Base-by-base conservation (phyloP, 176 grass and related monocot species). In the Puya raimondii region DNA sequence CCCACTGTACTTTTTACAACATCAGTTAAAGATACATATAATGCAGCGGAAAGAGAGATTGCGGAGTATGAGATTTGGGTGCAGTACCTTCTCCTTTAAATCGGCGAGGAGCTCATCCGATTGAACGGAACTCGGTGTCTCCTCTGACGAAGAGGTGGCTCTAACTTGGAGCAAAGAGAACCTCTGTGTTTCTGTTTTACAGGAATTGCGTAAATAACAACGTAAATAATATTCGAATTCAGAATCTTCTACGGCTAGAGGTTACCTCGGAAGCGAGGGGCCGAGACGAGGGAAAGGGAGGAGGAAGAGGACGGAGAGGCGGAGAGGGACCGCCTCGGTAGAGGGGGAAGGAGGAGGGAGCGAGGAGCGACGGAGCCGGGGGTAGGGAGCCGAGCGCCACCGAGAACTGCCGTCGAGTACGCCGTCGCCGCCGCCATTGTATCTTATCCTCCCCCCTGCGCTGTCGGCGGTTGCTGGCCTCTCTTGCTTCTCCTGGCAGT, bases 21-120 rank as follows among this genome's bases (percentile, higher is more conserved):
- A 0, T 21, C 16, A 11, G 21, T 16, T 47, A 2, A 16, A 12
- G n/a, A 23, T 59, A 25, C 26, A 14, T 72, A 21, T 12, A 12
- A 42, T 48, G 23, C 0, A 9, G 53, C n/a, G 47, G 23, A 33
- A 9, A 57, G 18, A 57, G 18, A 12, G 22, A 64, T 15, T 25
- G 23, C 14, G 2, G n/a, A 49, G 25, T n/a, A 3, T 2, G 53
- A 11, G 7, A 49, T 59, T 9, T 1, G 10, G 10, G 17, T 50
- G 6, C 15, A 11, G 50, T 72, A 93, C 94, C 90, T 99, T 99
- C 1, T 65, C 84, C 25, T 92, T 99, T 48, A 99, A 82, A 71
- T 99, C 94, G 9, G 79, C 82, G 61, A 99, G 50, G 71, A 93
- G 74, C 48, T 90, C 94, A 56, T 99, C 94, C 53, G 69, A 59